Conservation (phyloP, 2,329 filamentous ascomycete species). For the Sarocladiaceae sp. region DNA sequence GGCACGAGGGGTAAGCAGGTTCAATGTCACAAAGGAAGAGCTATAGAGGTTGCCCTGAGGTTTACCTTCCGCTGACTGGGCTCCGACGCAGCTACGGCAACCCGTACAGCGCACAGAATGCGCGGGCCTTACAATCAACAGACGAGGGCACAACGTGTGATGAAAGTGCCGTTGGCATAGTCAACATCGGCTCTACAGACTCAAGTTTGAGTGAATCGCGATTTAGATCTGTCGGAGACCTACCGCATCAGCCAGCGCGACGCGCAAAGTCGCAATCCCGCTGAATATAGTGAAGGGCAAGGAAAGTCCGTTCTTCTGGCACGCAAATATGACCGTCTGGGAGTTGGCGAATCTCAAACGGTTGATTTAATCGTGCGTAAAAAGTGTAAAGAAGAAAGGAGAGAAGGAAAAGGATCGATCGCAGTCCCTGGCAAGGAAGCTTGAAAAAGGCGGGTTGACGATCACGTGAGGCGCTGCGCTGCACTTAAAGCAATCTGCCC, state of each 20-base stretch:
- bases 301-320: conserved; percentile 41
- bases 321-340: conserved; percentile 55
- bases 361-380: conserved; percentile 57
- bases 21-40: too few species aligned
- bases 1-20: too few species aligned
- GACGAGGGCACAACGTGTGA: too few species aligned
- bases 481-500: too few species aligned
- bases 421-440: too few species aligned
- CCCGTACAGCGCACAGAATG: too few species aligned
- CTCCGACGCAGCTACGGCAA: too few species aligned
- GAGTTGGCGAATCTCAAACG: conserved; percentile 44
- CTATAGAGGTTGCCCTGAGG: too few species aligned
- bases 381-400: conserved; percentile 35
- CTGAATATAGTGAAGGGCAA: conserved; percentile 17
- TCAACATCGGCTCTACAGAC: neutral
- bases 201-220: neutral
- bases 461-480: too few species aligned
- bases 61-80: too few species aligned
- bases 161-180: too few species aligned
- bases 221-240: conserved; percentile 4
- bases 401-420: conserved; percentile 16
- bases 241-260: conserved; percentile 2
- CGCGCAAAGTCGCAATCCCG: neutral
- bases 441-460: neutral
- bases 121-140: too few species aligned